phyloP scores from a whole-genome alignment of 805 yeast genomes.

The Sugiyamaella qingdaonensis region DNA sequence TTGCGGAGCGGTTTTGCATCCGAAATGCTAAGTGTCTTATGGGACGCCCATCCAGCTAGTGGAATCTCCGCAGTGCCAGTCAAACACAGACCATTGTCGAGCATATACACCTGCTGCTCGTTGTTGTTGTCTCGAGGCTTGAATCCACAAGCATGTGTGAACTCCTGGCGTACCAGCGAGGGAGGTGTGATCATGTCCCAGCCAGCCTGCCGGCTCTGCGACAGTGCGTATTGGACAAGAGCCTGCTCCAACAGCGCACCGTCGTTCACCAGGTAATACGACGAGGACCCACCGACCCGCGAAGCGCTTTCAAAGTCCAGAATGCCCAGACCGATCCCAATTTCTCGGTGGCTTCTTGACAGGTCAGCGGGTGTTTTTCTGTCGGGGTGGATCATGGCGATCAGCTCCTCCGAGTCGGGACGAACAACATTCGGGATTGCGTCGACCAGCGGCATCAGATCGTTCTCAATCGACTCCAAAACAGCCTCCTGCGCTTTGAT shows the following conservation, averaged over 20 bases:
- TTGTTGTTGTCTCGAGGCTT: constrained; percentile 84
- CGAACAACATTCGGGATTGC: constrained; percentile 32
- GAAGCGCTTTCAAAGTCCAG: constrained; percentile 73
- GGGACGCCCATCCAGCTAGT: constrained; percentile 71
- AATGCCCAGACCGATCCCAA: constrained; percentile 64
- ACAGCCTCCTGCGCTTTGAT: constrained; percentile 17
- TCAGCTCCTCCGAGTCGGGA: constrained; percentile 19
- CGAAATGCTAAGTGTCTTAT: constrained; percentile 40
- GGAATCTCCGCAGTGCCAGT: constrained; percentile 97
- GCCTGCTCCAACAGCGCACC: constrained; percentile 92
- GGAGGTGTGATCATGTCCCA: constrained; percentile 79
- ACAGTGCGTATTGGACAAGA: constrained; percentile 69
- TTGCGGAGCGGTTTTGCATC: constrained; percentile 46
- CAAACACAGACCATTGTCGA: constrained; percentile 51
- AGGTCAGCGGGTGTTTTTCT: constrained; percentile 6
- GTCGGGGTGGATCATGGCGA: constrained; percentile 23
- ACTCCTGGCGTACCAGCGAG: constrained; percentile 70
- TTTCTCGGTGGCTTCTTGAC: constrained; percentile 52
- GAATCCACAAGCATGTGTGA: constrained; percentile 88
- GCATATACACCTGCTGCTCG: constrained; percentile 77
- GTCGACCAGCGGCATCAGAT: constrained; percentile 23
- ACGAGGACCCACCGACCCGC: constrained; percentile 60
- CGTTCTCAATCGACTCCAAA: constrained; percentile 11
- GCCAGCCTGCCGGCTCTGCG: constrained; percentile 60
- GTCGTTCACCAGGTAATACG: constrained; percentile 79